Base-by-base conservation (phyloP, 192 early-diverging fungal genomes). In the Entophlyctis luteolus region DNA sequence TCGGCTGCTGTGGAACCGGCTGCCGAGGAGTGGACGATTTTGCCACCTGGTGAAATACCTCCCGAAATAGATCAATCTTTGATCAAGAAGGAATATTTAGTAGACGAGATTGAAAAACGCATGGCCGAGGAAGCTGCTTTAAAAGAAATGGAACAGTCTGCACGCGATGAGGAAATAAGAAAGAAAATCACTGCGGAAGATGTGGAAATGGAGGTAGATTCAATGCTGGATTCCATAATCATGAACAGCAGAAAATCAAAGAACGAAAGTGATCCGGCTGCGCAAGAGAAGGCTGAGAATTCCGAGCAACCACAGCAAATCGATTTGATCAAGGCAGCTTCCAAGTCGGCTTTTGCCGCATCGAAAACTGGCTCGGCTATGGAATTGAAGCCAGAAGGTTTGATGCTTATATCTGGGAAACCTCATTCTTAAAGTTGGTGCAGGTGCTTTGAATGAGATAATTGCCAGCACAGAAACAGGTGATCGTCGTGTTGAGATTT, bases 41-140 rank as follows among this genome's bases (percentile, higher is more conserved):
- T 66, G 4, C 63, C 63, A 25, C 18, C 63, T 39, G 63, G 63
- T 12, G 50, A 66, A 55, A 42, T 66, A 25, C 63, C 63, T 8
- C 39, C 37, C 32, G 63, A 66, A 47, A 28, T 66, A 4, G 63
- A 66, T 52, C 33, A 20, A 23, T 27, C 33, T 10, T 10, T 28
- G 42, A 55, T 66, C 35, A 66, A 66, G 29, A 66, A 66, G 52
- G 63, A 66, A 38, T 66, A 66, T 48, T 34, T 66, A n/a, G 63
- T 66, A 4, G 63, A 66, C 12, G 63, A 66, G 42, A 66, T 66
- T 66, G 63, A 66, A 55, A 53, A 55, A 23, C 29, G 16, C 49
- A 34, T 66, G 6, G 63, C 63, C 1, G 39, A 66, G 27, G 63
- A 66, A 37, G 63, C 52, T 33, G 50, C 32, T n/a, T 16, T 29